These are phyloP conservation scores for Dioszegia hungarica DNA, from an alignment of 768 basidiomycete species.

Conservation along the genomic window DNA sequence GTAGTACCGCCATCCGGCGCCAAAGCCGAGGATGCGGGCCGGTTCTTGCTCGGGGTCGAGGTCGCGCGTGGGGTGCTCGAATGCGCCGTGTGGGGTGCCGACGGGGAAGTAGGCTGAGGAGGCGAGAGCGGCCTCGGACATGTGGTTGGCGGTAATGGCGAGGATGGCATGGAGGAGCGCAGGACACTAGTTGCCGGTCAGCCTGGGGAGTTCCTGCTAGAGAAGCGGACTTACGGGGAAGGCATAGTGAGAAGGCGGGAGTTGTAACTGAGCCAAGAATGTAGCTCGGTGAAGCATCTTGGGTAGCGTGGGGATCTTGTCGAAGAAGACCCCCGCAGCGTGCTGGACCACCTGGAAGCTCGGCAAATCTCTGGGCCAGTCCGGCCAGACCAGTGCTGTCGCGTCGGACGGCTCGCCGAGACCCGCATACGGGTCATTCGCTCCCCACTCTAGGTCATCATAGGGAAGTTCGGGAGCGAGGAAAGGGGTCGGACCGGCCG, in stretches of 20 bases:
- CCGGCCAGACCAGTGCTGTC: constrained; percentile 31
- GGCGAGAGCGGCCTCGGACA: constrained; percentile 19
- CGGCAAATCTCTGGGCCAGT: constrained; percentile 37
- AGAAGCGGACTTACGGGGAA: constrained; percentile 33
- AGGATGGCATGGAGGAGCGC: constrained; percentile 37
- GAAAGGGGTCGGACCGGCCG: too few relatives aligned
- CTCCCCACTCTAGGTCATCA: too few relatives aligned
- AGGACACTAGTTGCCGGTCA: constrained; percentile 8
- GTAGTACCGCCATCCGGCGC: constrained; percentile 5
- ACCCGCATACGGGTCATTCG: neutral
- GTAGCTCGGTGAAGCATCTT: constrained; percentile 29
- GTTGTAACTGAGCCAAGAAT: constrained; percentile 20
- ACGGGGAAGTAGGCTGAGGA: constrained; percentile 27
- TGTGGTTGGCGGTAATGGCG: constrained; percentile 24
- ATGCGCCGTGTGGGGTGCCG: constrained; percentile 20
- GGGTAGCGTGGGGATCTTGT: constrained; percentile 30
- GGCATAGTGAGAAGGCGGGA: constrained; percentile 30
- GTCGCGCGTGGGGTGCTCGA: constrained; percentile 25
- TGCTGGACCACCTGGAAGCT: constrained; percentile 34
- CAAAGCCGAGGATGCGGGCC: neutral
- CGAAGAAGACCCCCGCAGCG: constrained; percentile 29
- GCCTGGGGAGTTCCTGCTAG: neutral
- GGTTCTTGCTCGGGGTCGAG: constrained; percentile 10
- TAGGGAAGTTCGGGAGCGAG: too few relatives aligned
- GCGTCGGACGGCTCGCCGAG: neutral